Conservation (phyloP, 805 yeast genomes). For the Suhomyces xylopsoci region DNA sequence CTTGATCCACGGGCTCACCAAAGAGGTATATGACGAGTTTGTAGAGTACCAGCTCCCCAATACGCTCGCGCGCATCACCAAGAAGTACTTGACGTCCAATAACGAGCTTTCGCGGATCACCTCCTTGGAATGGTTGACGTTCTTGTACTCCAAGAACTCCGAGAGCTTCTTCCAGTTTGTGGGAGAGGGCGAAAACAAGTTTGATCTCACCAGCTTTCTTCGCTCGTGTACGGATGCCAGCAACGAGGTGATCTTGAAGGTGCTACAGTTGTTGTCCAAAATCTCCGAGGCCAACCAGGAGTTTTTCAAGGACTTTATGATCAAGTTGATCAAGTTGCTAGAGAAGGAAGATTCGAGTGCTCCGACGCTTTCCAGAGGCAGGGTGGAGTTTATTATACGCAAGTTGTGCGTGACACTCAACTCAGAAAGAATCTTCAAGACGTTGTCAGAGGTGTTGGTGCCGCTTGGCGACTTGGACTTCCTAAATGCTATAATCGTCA, state of each 20-base stretch:
- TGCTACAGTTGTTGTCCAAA: conserved; percentile 67
- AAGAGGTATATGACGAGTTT: conserved; percentile 40
- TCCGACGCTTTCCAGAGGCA: conserved; percentile 56
- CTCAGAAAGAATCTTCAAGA: conserved; percentile 78
- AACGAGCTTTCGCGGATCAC: conserved; percentile 81
- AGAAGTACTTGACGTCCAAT: conserved; percentile 46
- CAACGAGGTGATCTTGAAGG: conserved; percentile 73
- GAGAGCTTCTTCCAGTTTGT: conserved; percentile 27
- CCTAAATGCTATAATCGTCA: conserved; percentile 77
- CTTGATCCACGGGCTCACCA: conserved; percentile 45
- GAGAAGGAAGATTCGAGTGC: conserved; percentile 35
- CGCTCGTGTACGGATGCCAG: conserved; percentile 68
- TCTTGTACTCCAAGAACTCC: conserved; percentile 67
- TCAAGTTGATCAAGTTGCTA: conserved; percentile 65
- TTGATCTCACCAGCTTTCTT: conserved; percentile 71
- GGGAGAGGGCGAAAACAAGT: conserved; percentile 29
- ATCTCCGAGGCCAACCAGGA: conserved; percentile 73
- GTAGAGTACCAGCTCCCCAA: conserved; percentile 39
- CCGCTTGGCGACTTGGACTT: conserved; percentile 55
- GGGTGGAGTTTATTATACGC: conserved; percentile 72
- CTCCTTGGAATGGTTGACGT: conserved; percentile 84
- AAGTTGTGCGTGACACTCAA: conserved; percentile 78
- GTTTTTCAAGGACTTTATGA: conserved; percentile 72
- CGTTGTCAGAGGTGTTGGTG: conserved; percentile 72
- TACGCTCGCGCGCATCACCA: conserved; percentile 66